Evolutionary conservation across 129 eudicot species (phyloP), one percentile per base, ranked within the genome.

Genomic region (Glebionis coronaria): DNA sequence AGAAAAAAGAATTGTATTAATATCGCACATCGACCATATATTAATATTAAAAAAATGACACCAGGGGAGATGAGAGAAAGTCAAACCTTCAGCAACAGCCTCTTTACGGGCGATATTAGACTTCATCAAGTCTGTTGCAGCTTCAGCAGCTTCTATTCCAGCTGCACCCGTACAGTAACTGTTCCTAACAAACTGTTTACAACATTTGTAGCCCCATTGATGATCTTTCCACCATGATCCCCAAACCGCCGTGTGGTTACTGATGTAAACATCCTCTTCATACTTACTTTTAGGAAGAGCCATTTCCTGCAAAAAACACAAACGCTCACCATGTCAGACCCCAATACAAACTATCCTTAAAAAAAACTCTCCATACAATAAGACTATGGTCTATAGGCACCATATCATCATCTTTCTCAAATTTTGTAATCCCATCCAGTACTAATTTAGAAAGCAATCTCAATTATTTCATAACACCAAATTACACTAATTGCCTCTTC

Each of bases 131-230:
- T 92, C 96, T 29, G 88, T 75, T 12, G 95, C 68, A 64, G 96
- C 96, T 56, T 88, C 98, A 58, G 95, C 89, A 70, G 98, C 98
- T 81, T 92, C 95, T 45, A 92, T 92, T 47, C 98, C 98, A 73
- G 98, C 96, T 65, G 91, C 71, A 25, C 98, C 91, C 0, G 96
- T 92, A 68, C 98, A 92, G 64, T 88, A 92, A 70, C 96, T 92
- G 74, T 92, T 92, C 58, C 95, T 76, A 50, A 88, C 68, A 20
- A 85, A 82, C 78, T 88, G 95, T 49, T 77, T 81, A 72, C 98
- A 92, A 63, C 96, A 88, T 60, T 77, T 83, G 69, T 88, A 92
- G 18, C 96, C 98, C 98, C 95, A 92, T 38, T 88, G 96, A 69
- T 83, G 93, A 52, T 88, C 84, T 9, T 84, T 85, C 96, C 95